These are phyloP conservation scores for Stachybotrys chlorohalonatus DNA, from an alignment of 2,329 filamentous ascomycete genomes.

Conservation along the genomic window DNA sequence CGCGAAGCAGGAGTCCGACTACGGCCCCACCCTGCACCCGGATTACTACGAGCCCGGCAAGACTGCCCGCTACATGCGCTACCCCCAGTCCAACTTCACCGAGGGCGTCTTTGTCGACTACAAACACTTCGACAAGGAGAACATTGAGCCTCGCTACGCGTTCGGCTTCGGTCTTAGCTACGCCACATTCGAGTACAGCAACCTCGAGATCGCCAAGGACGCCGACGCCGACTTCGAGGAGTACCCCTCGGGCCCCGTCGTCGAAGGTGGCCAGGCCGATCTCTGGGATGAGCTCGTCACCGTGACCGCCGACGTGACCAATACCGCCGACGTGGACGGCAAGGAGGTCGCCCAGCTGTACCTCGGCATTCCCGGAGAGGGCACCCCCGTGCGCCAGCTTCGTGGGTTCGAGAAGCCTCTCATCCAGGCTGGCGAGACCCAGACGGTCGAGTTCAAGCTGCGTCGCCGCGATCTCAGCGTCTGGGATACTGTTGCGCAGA, in stretches of 20 bases:
- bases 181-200: conserved; percentile 39
- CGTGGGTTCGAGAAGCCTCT: conserved; percentile 51
- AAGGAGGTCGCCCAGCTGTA: conserved; percentile 49
- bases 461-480: conserved; percentile 57
- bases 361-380: conserved; percentile 48
- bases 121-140: conserved; percentile 38
- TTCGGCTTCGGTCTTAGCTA: conserved; percentile 50
- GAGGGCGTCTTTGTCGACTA: conserved; percentile 48
- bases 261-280: neutral
- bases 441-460: conserved; percentile 40
- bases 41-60: conserved; percentile 18
- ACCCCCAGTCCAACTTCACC: conserved; percentile 53
- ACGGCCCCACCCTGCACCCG: conserved; percentile 35
- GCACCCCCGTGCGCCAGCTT: conserved; percentile 46
- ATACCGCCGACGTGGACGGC: conserved; percentile 46
- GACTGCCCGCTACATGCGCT: conserved; percentile 11
- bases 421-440: conserved; percentile 21
- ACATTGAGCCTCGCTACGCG: conserved; percentile 38
- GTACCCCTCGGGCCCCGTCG: conserved; percentile 1
- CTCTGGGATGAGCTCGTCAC: neutral
- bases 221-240: neutral
- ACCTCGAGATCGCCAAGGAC: conserved; percentile 1
- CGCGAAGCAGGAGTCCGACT: conserved; percentile 43
- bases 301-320: conserved; percentile 45
- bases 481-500: conserved; percentile 54